Percentiles rank a stretch among this genome's conserved stretches.
phyloP scores from a whole-genome alignment of 2,329 filamentous ascomycete genomes.

The Rachicladosporium sp. region DNA sequence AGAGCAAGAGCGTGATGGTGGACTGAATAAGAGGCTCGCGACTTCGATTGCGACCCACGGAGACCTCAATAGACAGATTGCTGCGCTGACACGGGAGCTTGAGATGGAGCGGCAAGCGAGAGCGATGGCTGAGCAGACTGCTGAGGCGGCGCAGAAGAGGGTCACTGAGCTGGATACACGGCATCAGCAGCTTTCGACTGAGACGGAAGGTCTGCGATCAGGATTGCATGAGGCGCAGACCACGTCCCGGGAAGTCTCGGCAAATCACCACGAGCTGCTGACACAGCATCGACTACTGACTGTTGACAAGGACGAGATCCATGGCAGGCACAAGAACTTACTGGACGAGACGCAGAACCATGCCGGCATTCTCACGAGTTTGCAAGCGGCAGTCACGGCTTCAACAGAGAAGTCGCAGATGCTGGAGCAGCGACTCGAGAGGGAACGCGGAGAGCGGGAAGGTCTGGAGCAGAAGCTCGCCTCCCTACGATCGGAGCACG shows the following conservation, averaged over 20 bases:
- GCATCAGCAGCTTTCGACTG: constrained; percentile 69
- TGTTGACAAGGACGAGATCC: constrained; percentile 74
- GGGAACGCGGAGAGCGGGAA: constrained; percentile 68
- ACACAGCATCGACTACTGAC: constrained; percentile 62
- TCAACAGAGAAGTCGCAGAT: constrained; percentile 65
- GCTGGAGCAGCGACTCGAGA: constrained; percentile 68
- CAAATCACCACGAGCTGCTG: constrained; percentile 64
- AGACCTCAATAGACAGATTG: constrained; percentile 67
- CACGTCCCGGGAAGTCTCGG: constrained; percentile 66
- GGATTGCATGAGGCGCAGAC: constrained; percentile 73
- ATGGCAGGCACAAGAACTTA: constrained; percentile 54
- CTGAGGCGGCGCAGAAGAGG: constrained; percentile 68
- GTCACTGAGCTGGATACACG: constrained; percentile 74
- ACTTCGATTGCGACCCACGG: constrained; percentile 63
- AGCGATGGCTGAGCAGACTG: constrained; percentile 77
- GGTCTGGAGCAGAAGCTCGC: constrained; percentile 63
- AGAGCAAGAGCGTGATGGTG: constrained; percentile 49
- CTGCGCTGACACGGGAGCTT: constrained; percentile 56
- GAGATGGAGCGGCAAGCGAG: constrained; percentile 70
- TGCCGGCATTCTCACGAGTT: constrained; percentile 55
- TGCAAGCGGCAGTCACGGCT: constrained; percentile 66
- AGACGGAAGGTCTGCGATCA: constrained; percentile 73
- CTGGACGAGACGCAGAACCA: constrained; percentile 58
- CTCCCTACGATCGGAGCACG: constrained; percentile 70
- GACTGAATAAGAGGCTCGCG: constrained; percentile 75